A percentile compares a stretch with the other conserved stretches of the same genome.
Conservation (phyloP, 2,329 filamentous ascomycete species). For the Sporothrix inflata region DNA sequence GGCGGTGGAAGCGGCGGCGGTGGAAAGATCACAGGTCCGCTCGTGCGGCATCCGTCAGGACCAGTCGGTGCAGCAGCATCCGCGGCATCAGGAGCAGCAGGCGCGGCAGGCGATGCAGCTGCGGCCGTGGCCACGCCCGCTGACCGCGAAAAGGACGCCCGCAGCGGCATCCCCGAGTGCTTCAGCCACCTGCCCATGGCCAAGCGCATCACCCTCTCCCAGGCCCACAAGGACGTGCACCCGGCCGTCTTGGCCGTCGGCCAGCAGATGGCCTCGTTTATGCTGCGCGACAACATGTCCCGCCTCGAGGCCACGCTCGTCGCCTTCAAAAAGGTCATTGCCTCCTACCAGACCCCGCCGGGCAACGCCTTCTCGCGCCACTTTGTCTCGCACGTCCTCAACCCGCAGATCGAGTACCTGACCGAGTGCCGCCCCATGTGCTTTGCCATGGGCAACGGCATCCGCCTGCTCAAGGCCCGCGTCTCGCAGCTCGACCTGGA, state of each 20-base stretch:
- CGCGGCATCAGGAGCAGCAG: slow-evolving; percentile 23
- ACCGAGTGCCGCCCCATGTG: slow-evolving; percentile 93
- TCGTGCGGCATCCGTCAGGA: slow-evolving; percentile 35
- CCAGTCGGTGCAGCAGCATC: slow-evolving; percentile 38
- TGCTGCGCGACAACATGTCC: slow-evolving; percentile 85
- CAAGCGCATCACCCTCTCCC: slow-evolving; percentile 56
- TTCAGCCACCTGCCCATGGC: slow-evolving; percentile 83
- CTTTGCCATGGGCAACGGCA: slow-evolving; percentile 95
- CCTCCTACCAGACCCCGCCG: slow-evolving; percentile 86
- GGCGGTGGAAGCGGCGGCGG: slow-evolving; percentile 39
- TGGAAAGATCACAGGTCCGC: slow-evolving; percentile 27
- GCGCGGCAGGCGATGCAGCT: slow-evolving; percentile 36
- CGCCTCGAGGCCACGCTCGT: slow-evolving; percentile 84
- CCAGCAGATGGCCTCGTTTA: slow-evolving; percentile 87
- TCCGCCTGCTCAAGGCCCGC: slow-evolving; percentile 89
- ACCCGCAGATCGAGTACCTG: slow-evolving; percentile 93
- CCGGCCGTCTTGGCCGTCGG: slow-evolving; percentile 83
- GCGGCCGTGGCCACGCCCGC: slow-evolving; percentile 48
- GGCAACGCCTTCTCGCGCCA: slow-evolving; percentile 86
- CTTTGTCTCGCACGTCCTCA: slow-evolving; percentile 86
- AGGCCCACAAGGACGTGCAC: slow-evolving; percentile 77
- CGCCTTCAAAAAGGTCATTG: slow-evolving; percentile 89
- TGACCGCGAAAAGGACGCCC: slow-evolving; percentile 61
- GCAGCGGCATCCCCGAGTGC: slow-evolving; percentile 68
- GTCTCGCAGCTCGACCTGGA: slow-evolving; percentile 90